These are phyloP conservation scores for Cruciata laevipes DNA, from an alignment of 257 asterid genomes.

Conservation along the genomic window DNA sequence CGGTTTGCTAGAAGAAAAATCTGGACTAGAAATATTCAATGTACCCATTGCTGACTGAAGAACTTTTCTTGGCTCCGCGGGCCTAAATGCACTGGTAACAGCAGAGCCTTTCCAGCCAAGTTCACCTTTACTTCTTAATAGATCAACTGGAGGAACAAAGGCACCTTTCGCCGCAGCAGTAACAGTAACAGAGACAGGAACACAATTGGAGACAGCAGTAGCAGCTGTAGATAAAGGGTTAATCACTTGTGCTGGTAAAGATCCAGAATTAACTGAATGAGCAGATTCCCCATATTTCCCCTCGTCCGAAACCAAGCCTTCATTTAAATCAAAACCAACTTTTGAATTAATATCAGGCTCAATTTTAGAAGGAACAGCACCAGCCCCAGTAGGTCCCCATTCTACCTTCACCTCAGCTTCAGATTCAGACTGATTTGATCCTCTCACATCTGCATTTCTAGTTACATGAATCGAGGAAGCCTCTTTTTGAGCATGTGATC, in stretches of 20 bases:
- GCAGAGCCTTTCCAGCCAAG: slow-evolving; percentile 98
- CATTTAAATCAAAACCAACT: slow-evolving; percentile 70
- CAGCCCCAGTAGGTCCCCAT: slow-evolving; percentile 19
- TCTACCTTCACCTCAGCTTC: slow-evolving; percentile 22
- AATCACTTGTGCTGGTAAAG: slow-evolving; percentile 27
- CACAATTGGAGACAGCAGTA: slow-evolving; percentile 20
- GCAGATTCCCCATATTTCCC: slow-evolving; percentile 56
- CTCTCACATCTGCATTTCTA: slow-evolving; percentile 21
- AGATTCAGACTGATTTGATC: slow-evolving; percentile 17
- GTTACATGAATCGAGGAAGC: slow-evolving; percentile 18
- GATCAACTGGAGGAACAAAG: slow-evolving; percentile 84
- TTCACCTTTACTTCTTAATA: slow-evolving; percentile 66
- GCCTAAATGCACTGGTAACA: slow-evolving; percentile 96
- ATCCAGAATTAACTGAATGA: slow-evolving; percentile 21
- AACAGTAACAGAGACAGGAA: slow-evolving; percentile 66
- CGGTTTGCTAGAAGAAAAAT: slow-evolving; percentile 37
- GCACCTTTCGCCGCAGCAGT: slow-evolving; percentile 88
- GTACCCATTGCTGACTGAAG: slow-evolving; percentile 28
- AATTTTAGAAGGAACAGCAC: slow-evolving; percentile 23
- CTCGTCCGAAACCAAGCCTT: slow-evolving; percentile 61
- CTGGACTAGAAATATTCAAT: slow-evolving; percentile 22
- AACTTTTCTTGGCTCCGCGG: slow-evolving; percentile 85
- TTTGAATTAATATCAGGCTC: slow-evolving; percentile 30
- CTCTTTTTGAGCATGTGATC: slow-evolving; percentile 22
- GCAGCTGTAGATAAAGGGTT: slow-evolving; percentile 33